Base-by-base conservation (phyloP, 1,139 yeast species). In the Saccharomyces hybrid region DNA sequence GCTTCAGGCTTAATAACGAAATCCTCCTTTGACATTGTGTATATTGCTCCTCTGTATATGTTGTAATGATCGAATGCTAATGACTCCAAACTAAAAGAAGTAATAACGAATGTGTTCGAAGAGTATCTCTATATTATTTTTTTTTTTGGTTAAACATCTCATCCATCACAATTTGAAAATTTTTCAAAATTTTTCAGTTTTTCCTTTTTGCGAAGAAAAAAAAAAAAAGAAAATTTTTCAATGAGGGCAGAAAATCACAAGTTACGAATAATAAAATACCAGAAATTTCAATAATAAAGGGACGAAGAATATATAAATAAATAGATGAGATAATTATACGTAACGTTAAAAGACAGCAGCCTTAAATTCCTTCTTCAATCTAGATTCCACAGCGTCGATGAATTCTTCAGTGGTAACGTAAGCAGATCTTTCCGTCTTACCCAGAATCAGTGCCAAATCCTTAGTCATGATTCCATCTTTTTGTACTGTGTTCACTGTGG, bases 371-470 rank as follows among this genome's bases (percentile, higher is more conserved):
- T 53, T 64, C 60, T 70, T 68, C 56, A 79, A 69, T 65, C 84
- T 76, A 57, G 71, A 64, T 57, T 81, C 82, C 60, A 91, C 97
- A 41, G 88, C 89, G 63, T 87, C 93, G 63, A 91, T 80, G 73
- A 89, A 91, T 73, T 88, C 96, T 70, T 86, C 90, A 55, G 97
- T 91, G 55, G 93, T 85, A 48, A 89, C 97, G 64, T 87, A 91
- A 41, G 85, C 72, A 28, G 81, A 73, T 70, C 96, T 82, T 63
- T 85, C 88, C 58, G 95, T 86, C 75, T 83, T 85, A 60, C 96
- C 96, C 65, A 84, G 81, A 55, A 95, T 85, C 61, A 91, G 79
- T 13, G 97, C 96, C 71, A 91, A 80, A 71, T 91, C 98, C 78
- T 91, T 91, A 69, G 98, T 91, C 97, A 91, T 90, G 68, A 84